Base-by-base conservation (phyloP, 164 flowering plant genomes). In the Macadamia tetraphylla region DNA sequence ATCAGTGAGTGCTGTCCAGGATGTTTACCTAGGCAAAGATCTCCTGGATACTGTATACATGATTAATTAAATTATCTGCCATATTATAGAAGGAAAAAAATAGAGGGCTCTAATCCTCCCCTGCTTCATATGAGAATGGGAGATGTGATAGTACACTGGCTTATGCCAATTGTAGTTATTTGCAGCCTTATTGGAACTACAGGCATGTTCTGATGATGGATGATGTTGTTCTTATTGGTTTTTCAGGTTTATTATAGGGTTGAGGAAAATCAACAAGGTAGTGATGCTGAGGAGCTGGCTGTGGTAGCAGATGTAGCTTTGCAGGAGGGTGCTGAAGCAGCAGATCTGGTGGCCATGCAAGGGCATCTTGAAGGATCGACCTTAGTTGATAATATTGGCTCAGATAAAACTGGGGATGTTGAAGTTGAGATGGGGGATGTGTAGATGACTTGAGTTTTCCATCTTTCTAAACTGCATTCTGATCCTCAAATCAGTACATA, bases 201-300 rank as follows among this genome's bases (percentile, higher is more conserved):
- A 55, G 9, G 51, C 40, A 55, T 57, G n/a, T 42, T 30, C 11
- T 56, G 29, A 30, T 65, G 13, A 69, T 65, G 13, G 66, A 12
- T 30, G 43, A 53, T 12, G 17, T 59, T 62, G 35, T 13, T 44
- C 6, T 48, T 30, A 31, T 29, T 73, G 61, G 29, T 58, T 64
- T 23, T 55, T 56, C 53, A 88, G 92, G 92, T 75, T 6, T 86
- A 86, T 67, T 77, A 78, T 30, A 75, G 78, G 67, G 90, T 83
- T 72, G 86, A 83, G 43, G 92, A 87, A 76, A 66, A 60, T 44
- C 42, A 63, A n/a, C 81, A 70, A 67, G 79, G 35, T 29, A 59
- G 3, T 18, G 29, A 59, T 58, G 48, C 48, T 32, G 62, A 14
- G 48, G 72, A 60, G 12, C 61, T 56, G 56, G 29, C 7, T 3